Evolutionary conservation across 352 stramenopile genomes (phyloP).

Genomic region (Pythium sukuiense): DNA sequence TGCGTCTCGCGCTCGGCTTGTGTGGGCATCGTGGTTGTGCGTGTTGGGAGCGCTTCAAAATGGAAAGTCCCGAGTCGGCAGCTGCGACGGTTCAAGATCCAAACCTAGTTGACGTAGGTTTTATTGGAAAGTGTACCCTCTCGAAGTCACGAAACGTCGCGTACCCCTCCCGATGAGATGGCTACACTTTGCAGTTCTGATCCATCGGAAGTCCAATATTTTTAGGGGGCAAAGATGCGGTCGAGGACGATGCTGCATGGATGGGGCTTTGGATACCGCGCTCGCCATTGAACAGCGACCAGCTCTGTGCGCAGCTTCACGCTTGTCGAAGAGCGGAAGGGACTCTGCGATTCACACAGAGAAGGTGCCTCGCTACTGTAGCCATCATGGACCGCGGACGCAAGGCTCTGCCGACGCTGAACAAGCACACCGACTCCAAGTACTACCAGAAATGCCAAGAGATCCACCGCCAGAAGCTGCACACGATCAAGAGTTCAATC

Average conservation of each 20-base stretch:
- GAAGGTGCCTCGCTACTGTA: not conserved
- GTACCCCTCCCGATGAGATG: constrained; percentile 15
- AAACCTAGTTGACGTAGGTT: constrained; percentile 19
- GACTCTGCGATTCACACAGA: constrained; percentile 5
- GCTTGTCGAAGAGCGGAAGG: not conserved
- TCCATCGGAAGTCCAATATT: constrained; percentile 8
- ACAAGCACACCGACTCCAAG: constrained; percentile 86
- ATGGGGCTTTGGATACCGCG: not conserved
- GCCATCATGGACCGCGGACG: constrained; percentile 74
- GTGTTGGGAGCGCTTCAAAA: not conserved
- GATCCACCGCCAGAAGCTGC: constrained; percentile 81
- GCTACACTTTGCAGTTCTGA: constrained; percentile 21
- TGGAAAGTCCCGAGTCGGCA: not conserved
- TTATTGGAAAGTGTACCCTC: not conserved
- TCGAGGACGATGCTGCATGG: constrained; percentile 2
- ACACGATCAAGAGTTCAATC: constrained; percentile 92
- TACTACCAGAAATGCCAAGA: constrained; percentile 88
- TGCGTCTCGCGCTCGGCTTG: constrained; percentile 25
- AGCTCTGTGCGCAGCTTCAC: not conserved
- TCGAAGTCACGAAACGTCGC: constrained; percentile 6
- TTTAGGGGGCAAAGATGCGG: constrained; percentile 15
- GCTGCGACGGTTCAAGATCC: constrained; percentile 30
- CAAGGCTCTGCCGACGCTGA: constrained; percentile 84
- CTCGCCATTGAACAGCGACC: constrained; percentile 1
- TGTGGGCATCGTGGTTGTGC: constrained; percentile 27